Evolutionary conservation across 2,329 filamentous ascomycete genomes (phyloP).

Genomic region (Beauveria caledonica): DNA sequence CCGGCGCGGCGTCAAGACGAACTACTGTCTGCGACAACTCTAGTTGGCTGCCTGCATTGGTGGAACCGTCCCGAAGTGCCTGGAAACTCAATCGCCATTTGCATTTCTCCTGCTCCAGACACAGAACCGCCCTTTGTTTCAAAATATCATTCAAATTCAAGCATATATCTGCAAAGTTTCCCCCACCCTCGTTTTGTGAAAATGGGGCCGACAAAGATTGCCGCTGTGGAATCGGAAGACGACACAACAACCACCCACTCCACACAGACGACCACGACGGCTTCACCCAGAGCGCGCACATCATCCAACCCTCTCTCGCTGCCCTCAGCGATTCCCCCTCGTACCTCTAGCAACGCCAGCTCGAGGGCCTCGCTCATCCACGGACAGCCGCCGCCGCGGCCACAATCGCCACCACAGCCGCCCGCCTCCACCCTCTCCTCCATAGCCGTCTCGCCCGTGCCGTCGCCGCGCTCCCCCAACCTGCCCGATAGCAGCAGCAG

Average conservation of each 20-base stretch:
- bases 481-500: background rate
- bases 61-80: background rate
- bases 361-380: background rate
- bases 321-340: conserved; percentile 61
- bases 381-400: background rate
- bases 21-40: too few relatives aligned
- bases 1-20: too few relatives aligned
- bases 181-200: background rate
- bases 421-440: background rate
- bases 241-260: background rate
- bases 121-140: background rate
- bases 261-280: background rate
- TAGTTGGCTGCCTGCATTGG: background rate
- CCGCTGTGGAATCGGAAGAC: background rate
- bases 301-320: conserved; percentile 33
- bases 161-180: too few relatives aligned
- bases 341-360: conserved; percentile 51
- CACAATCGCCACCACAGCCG: background rate
- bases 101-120: background rate
- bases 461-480: conserved; percentile 12
- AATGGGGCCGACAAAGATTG: background rate
- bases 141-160: background rate
- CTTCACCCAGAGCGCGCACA: background rate
- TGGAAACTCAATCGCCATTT: background rate
- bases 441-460: conserved; percentile 12